Percentiles rank a stretch among this genome's conserved stretches.
These are phyloP conservation scores for Phalaenopsis hybrid DNA, from an alignment of 116 monocot species.

Conservation along the genomic window DNA sequence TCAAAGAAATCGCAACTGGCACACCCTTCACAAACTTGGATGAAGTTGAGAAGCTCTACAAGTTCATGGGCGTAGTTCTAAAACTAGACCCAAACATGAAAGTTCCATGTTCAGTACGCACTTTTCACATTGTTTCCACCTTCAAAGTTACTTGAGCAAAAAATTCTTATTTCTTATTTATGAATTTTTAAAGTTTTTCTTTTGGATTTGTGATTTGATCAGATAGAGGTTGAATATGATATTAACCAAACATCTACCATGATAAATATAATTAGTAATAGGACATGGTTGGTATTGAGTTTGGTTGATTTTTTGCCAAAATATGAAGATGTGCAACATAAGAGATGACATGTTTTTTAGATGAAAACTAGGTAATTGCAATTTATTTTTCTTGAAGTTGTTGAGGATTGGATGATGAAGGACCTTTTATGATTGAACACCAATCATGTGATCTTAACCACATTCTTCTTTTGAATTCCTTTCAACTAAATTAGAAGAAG, in stretches of 20 bases:
- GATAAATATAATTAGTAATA: not conserved
- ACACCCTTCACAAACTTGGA: slow-evolving; percentile 45
- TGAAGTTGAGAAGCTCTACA: slow-evolving; percentile 51
- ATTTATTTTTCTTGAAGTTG: not conserved
- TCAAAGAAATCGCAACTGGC: slow-evolving; percentile 50
- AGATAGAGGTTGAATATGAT: not conserved
- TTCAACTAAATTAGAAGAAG: not conserved
- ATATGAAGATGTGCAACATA: not conserved
- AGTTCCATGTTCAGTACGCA: slow-evolving; percentile 73
- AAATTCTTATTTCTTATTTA: not conserved
- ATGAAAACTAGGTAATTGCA: not conserved
- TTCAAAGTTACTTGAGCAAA: not conserved
- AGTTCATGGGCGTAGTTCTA: slow-evolving; percentile 53
- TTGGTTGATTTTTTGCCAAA: not conserved
- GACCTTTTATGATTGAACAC: not conserved
- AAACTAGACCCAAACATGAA: slow-evolving; percentile 69
- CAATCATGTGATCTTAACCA: not conserved
- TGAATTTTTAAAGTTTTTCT: not conserved
- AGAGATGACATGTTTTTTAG: not conserved
- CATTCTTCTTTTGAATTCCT: not conserved
- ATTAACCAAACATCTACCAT: not conserved
- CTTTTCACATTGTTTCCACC: not conserved
- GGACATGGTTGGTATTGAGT: not conserved
- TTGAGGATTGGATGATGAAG: not conserved
- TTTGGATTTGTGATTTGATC: not conserved